Conservation (phyloP, 495 filamentous ascomycete genomes). For the Talaromyces nanjingensis region DNA sequence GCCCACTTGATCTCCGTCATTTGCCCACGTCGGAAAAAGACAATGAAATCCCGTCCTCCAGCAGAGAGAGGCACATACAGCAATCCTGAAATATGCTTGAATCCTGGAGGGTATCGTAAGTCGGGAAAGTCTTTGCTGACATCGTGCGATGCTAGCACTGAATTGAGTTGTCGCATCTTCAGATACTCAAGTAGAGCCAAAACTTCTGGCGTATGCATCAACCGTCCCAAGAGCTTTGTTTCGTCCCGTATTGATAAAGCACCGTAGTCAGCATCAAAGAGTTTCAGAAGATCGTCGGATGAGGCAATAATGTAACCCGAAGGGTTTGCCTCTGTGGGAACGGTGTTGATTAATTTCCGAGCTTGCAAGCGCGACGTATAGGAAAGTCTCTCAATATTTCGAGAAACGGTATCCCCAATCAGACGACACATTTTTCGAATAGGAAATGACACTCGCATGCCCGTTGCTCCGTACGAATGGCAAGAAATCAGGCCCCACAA, state of each 20-base stretch:
- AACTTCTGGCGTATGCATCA: constrained; percentile 74
- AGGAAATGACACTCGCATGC: constrained; percentile 87
- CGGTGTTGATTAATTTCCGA: constrained; percentile 70
- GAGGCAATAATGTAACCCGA: constrained; percentile 91
- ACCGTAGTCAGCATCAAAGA: constrained; percentile 87
- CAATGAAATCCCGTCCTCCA: constrained; percentile 78
- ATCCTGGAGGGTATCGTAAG: constrained; percentile 71
- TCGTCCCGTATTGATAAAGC: constrained; percentile 80
- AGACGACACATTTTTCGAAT: constrained; percentile 93
- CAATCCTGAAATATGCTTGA: constrained; percentile 71
- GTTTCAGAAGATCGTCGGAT: constrained; percentile 75
- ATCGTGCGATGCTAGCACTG: constrained; percentile 73
- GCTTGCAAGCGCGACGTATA: constrained; percentile 80
- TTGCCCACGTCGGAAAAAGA: constrained; percentile 81
- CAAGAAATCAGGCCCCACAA: constrained; percentile 70
- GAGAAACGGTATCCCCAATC: constrained; percentile 77
- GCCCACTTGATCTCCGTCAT: constrained; percentile 82
- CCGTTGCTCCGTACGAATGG: constrained; percentile 68
- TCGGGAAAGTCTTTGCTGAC: constrained; percentile 77
- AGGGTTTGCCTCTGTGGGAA: constrained; percentile 74
- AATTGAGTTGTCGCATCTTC: constrained; percentile 65
- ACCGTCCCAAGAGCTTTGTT: constrained; percentile 75
- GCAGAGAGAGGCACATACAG: constrained; percentile 77
- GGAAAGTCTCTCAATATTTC: constrained; percentile 84
- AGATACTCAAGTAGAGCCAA: constrained; percentile 83